These are phyloP conservation scores for Blepharisma japonicum DNA, from an alignment of 73 alveolate species.

Conservation along the genomic window DNA sequence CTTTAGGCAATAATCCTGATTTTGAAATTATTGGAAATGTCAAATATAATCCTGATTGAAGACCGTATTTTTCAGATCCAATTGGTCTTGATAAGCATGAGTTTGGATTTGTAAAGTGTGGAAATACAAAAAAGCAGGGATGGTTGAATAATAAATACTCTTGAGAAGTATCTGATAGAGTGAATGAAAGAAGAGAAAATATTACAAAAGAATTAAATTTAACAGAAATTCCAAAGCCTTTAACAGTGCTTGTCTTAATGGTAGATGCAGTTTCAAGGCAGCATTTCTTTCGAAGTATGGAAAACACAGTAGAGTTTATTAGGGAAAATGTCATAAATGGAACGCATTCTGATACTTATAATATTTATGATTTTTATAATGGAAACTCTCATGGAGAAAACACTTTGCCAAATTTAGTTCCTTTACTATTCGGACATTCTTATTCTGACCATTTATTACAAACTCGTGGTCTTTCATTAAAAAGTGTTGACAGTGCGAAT, in stretches of 20 bases:
- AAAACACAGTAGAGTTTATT: slow-evolving; percentile 1
- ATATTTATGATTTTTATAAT: not conserved
- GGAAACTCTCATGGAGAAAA: not conserved
- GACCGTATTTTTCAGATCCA: no score
- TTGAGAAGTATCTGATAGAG: not conserved
- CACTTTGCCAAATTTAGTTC: slow-evolving; percentile 8
- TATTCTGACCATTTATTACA: not conserved
- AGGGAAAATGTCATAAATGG: not conserved
- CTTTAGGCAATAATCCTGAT: no score
- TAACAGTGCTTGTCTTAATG: slow-evolving; percentile 23
- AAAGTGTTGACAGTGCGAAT: not conserved
- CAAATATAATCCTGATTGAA: no score
- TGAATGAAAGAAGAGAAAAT: not conserved
- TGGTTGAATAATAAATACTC: not conserved
- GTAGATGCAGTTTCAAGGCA: slow-evolving; percentile 22
- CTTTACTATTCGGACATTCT: slow-evolving; percentile 7
- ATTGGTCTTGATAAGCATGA: not conserved
- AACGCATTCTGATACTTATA: not conserved
- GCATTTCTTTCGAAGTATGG: slow-evolving; percentile 27
- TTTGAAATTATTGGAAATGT: no score
- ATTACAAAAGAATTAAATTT: not conserved
- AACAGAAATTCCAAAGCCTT: not conserved
- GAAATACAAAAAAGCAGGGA: not conserved
- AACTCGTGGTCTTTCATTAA: not conserved
- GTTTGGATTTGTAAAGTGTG: not conserved